phyloP scores from a whole-genome alignment of 768 basidiomycete genomes.

The Leucocoprinus leucothites region DNA sequence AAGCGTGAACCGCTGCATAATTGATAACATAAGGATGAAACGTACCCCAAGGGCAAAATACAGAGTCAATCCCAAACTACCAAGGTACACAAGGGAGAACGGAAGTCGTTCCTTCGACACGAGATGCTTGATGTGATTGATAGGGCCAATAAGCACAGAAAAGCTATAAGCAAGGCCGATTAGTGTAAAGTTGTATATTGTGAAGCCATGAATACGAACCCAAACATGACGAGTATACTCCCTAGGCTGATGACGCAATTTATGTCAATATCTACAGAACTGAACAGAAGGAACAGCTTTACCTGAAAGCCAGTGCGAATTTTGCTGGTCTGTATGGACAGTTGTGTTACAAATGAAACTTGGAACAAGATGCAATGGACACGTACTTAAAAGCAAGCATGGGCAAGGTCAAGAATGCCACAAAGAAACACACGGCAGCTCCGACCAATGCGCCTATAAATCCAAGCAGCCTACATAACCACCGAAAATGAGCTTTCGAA shows the following conservation, averaged over 20 bases:
- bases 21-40: conserved; percentile 12
- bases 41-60: conserved; percentile 90
- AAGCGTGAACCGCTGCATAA: not conserved
- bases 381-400: conserved; percentile 38
- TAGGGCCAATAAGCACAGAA: conserved; percentile 82
- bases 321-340: conserved; percentile 70
- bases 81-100: conserved; percentile 81
- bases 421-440: conserved; percentile 90
- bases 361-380: conserved; percentile 8
- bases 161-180: conserved; percentile 43
- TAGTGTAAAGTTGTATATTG: not conserved
- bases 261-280: conserved; percentile 3
- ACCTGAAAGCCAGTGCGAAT: conserved; percentile 89
- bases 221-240: conserved; percentile 93
- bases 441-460: conserved; percentile 89
- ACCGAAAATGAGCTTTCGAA: not conserved
- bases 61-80: conserved; percentile 79
- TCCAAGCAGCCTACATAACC: conserved; percentile 72
- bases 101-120: conserved; percentile 79
- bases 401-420: conserved; percentile 83
- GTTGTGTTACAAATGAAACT: conserved; percentile 3
- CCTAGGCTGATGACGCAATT: conserved; percentile 55
- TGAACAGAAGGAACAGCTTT: conserved; percentile 8
- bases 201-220: conserved; percentile 42
- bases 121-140: conserved; percentile 90